Conservation (phyloP, 192 early-diverging fungal genomes). For the Thamnidium elegans region DNA sequence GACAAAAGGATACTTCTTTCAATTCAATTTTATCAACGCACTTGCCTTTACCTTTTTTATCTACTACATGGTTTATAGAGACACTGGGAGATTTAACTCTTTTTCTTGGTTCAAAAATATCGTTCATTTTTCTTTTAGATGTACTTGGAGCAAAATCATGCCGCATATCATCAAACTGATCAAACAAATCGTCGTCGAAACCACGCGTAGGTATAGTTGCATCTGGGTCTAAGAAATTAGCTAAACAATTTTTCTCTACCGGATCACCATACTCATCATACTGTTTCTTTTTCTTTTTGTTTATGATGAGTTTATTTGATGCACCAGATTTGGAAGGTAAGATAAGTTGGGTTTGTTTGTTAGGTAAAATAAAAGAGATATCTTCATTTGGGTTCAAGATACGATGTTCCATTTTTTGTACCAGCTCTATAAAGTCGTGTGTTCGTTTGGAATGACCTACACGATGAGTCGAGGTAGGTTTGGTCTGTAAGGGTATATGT, state of each 20-base stretch:
- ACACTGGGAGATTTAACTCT: neutral
- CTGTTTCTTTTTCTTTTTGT: neutral
- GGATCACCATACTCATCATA: neutral
- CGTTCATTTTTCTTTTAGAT: neutral
- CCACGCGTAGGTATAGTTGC: neutral
- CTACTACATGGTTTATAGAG: neutral
- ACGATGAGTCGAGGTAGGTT: neutral
- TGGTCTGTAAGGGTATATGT: constrained; percentile 5
- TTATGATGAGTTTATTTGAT: neutral
- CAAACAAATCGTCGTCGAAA: neutral
- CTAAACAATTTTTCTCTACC: neutral
- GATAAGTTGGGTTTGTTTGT: neutral
- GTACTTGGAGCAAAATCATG: neutral
- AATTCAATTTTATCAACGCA: neutral
- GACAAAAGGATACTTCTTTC: neutral
- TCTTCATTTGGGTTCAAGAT: constrained; percentile 6
- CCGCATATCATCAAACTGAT: neutral
- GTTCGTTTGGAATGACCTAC: constrained; percentile 14
- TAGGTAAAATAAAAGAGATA: neutral
- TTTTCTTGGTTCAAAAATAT: neutral
- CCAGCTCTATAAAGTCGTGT: neutral
- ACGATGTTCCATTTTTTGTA: constrained; percentile 18
- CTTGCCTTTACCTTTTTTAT: too few species aligned
- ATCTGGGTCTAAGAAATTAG: neutral
- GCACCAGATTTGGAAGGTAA: neutral